A percentile compares a stretch with the other conserved stretches of the same genome.
phyloP scores from a whole-genome alignment of 805 yeast species.

The Ogataea siamensis region DNA sequence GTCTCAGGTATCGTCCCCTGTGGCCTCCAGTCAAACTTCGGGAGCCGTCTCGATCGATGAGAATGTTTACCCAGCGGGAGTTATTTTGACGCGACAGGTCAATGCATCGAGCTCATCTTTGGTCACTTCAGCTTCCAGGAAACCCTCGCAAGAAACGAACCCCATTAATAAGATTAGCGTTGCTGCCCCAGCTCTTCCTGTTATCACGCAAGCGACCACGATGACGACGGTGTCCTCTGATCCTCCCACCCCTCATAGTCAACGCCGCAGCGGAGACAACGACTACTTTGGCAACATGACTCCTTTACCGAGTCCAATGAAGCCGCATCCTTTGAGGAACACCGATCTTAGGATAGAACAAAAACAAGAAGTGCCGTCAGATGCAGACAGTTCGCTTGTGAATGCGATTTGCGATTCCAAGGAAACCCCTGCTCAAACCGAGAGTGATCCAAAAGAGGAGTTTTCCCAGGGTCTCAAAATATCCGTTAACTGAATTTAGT shows the following conservation, averaged over 20 bases:
- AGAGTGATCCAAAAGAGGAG: constrained; percentile 6
- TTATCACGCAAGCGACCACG: constrained; percentile 37
- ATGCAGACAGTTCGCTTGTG: constrained; percentile 6
- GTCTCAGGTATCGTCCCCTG: constrained; percentile 13
- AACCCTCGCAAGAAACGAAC: constrained; percentile 24
- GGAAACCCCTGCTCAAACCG: not conserved
- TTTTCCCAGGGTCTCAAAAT: constrained; percentile 14
- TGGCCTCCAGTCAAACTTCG: constrained; percentile 9
- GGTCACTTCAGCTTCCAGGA: constrained; percentile 23
- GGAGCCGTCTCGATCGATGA: constrained; percentile 14
- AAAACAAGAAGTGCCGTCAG: not conserved
- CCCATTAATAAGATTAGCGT: constrained; percentile 31
- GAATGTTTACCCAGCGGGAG: constrained; percentile 12
- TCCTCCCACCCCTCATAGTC: constrained; percentile 20
- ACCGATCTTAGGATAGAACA: constrained; percentile 3
- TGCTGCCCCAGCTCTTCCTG: constrained; percentile 36
- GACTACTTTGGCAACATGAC: constrained; percentile 16
- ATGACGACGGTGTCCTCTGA: constrained; percentile 30
- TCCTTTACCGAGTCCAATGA: constrained; percentile 14
- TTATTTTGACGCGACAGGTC: constrained; percentile 8
- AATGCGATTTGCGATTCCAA: constrained; percentile 3
- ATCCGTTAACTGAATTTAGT: constrained; percentile 5
- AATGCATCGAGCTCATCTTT: constrained; percentile 20
- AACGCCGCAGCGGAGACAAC: constrained; percentile 15
- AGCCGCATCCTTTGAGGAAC: constrained; percentile 13